Percentiles rank a stretch among this genome's conserved stretches.
phyloP scores from a whole-genome alignment of 2,329 filamentous ascomycete species.

The Sarocladium brachiariae region DNA sequence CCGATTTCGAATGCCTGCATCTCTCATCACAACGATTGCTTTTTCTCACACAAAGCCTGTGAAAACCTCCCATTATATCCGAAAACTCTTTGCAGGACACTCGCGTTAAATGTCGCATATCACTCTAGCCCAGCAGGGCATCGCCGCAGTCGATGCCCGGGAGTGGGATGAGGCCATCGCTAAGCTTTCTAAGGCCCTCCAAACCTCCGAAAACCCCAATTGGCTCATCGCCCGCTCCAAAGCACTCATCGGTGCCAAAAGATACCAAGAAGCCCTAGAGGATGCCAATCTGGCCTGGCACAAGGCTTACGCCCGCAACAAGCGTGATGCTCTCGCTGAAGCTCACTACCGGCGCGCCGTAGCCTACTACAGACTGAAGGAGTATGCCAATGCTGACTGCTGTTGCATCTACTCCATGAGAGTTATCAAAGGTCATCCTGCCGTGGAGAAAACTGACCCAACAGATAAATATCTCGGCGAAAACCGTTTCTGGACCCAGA shows the following conservation, averaged over 20 bases:
- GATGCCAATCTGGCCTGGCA: constrained; percentile 63
- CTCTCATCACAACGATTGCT: neutral
- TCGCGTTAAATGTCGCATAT: constrained; percentile 40
- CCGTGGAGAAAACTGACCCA: constrained; percentile 26
- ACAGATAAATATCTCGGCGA: constrained; percentile 28
- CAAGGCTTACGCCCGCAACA: constrained; percentile 58
- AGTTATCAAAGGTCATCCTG: constrained; percentile 25
- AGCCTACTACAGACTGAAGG: constrained; percentile 60
- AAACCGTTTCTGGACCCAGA: constrained; percentile 41
- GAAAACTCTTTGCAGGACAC: too few relatives aligned
- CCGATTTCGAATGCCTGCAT: too few relatives aligned
- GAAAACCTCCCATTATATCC: too few relatives aligned
- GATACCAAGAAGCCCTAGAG: constrained; percentile 56
- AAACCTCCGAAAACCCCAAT: constrained; percentile 57
- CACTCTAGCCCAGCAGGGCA: constrained; percentile 50
- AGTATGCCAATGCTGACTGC: constrained; percentile 68
- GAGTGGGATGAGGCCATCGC: constrained; percentile 63
- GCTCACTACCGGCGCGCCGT: constrained; percentile 77
- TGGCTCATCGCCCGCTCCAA: constrained; percentile 82
- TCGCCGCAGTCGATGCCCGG: constrained; percentile 54
- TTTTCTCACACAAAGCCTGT: neutral
- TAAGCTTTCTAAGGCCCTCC: constrained; percentile 61
- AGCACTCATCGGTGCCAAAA: constrained; percentile 60
- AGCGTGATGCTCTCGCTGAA: constrained; percentile 69
- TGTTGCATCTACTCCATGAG: constrained; percentile 55